Conservation (phyloP, 192 early-diverging fungal species). For the Rhizoclosmatium globosum region DNA sequence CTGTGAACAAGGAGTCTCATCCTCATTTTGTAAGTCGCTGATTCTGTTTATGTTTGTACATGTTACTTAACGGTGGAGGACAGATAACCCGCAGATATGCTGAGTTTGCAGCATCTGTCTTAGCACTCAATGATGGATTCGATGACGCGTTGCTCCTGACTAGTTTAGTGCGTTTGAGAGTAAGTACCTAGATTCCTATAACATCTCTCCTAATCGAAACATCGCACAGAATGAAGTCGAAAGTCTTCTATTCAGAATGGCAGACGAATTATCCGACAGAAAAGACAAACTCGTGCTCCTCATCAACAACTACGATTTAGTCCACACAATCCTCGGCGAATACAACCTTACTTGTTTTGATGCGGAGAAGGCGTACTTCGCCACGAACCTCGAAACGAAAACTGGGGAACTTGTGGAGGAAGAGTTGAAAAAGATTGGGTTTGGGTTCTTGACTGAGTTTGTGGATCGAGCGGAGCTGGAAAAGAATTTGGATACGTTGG, state of each 20-base stretch:
- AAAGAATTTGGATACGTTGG: constrained; percentile 36
- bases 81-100: constrained; percentile 89
- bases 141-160: constrained; percentile 83
- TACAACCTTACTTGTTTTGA: constrained; percentile 55
- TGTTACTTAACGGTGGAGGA: background rate
- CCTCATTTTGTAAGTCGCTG: constrained; percentile 77
- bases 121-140: constrained; percentile 87
- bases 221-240: constrained; percentile 80
- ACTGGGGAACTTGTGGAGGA: constrained; percentile 88
- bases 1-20: constrained; percentile 73
- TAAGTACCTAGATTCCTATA: background rate
- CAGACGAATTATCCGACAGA: constrained; percentile 72
- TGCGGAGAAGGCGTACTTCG: constrained; percentile 63
- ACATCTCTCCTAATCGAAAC: background rate
- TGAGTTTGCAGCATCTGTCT: constrained; percentile 91
- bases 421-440: constrained; percentile 75
- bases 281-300: constrained; percentile 80
- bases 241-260: constrained; percentile 75
- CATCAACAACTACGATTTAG: constrained; percentile 95
- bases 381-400: constrained; percentile 64
- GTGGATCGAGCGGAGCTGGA: constrained; percentile 75
- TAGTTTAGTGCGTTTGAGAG: constrained; percentile 59
- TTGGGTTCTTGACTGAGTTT: constrained; percentile 84
- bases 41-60: constrained; percentile 6
- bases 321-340: constrained; percentile 78